These are phyloP conservation scores for Gloeostereum incarnatum DNA, from an alignment of 768 basidiomycete species.

Conservation along the genomic window DNA sequence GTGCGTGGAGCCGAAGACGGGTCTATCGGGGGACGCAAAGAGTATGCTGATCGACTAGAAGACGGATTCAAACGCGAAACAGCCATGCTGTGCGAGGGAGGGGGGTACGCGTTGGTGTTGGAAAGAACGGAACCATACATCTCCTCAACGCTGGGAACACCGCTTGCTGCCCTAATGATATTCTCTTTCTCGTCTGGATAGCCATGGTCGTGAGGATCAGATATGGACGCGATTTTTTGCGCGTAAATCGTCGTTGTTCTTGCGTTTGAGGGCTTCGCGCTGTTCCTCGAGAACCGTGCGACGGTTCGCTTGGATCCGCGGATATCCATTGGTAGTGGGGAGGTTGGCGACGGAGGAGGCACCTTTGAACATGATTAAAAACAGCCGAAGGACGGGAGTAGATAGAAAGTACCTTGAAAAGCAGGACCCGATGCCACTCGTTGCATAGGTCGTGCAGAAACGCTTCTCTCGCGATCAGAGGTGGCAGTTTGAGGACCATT, in stretches of 20 bases:
- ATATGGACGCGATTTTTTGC: constrained; percentile 1
- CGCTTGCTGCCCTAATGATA: background rate
- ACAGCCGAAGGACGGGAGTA: too few relatives aligned
- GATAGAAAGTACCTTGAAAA: too few relatives aligned
- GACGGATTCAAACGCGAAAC: background rate
- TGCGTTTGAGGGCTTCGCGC: constrained; percentile 5
- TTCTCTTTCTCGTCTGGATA: constrained; percentile 10
- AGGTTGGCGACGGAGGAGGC: too few relatives aligned
- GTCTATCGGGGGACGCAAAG: too few relatives aligned
- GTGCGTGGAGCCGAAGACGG: too few relatives aligned
- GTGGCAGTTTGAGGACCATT: constrained; percentile 19
- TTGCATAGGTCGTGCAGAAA: constrained; percentile 44
- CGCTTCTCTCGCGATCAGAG: constrained; percentile 14
- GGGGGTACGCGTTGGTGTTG: background rate
- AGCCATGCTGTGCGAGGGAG: background rate
- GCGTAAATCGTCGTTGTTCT: constrained; percentile 5
- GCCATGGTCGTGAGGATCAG: background rate
- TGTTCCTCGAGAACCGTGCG: constrained; percentile 2
- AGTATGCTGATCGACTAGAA: too few relatives aligned
- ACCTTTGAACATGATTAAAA: too few relatives aligned
- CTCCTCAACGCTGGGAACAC: constrained; percentile 7
- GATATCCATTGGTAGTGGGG: background rate
- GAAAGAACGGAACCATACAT: constrained; percentile 6
- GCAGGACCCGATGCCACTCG: constrained; percentile 59
- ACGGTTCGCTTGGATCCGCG: background rate